A percentile compares a stretch with the other conserved stretches of the same genome.
Evolutionary conservation across 73 alveolate species (phyloP).

Genomic region (Paramecium octaurelia): DNA sequence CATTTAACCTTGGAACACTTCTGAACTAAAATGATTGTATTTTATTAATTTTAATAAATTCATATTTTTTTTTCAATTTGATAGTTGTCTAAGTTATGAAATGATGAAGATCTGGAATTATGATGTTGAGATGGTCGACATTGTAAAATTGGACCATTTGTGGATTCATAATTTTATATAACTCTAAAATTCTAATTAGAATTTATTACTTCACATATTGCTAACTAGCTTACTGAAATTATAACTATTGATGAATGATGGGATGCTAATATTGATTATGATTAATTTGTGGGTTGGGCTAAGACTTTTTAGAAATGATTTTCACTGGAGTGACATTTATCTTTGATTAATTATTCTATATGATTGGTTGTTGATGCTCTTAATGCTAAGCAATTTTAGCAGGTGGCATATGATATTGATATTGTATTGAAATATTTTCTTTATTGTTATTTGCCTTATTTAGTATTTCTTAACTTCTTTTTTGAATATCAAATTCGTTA

Average conservation of each 20-base stretch:
- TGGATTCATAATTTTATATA: not conserved
- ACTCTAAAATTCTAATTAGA: not conserved
- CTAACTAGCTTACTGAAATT: not conserved
- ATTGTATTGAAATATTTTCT: not conserved
- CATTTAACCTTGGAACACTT: constrained; percentile 11
- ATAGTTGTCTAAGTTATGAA: not conserved
- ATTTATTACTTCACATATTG: not conserved
- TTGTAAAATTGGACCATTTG: not conserved
- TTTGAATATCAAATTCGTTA: not conserved
- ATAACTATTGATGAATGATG: not conserved
- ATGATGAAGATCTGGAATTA: not conserved
- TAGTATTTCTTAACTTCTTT: not conserved
- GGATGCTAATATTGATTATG: not conserved
- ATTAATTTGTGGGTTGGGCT: not conserved
- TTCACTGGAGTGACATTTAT: not conserved
- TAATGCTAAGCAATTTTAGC: not conserved
- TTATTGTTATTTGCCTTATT: not conserved
- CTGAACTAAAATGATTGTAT: not conserved
- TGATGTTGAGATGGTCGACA: not conserved
- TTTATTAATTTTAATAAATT: not conserved
- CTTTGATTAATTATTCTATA: not conserved
- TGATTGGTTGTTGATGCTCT: not conserved
- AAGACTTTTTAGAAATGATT: not conserved
- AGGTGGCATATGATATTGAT: not conserved
- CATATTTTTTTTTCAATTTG: not conserved